Base-by-base conservation (phyloP, 2,329 filamentous ascomycete genomes). In the Rachicladosporium sp. region DNA sequence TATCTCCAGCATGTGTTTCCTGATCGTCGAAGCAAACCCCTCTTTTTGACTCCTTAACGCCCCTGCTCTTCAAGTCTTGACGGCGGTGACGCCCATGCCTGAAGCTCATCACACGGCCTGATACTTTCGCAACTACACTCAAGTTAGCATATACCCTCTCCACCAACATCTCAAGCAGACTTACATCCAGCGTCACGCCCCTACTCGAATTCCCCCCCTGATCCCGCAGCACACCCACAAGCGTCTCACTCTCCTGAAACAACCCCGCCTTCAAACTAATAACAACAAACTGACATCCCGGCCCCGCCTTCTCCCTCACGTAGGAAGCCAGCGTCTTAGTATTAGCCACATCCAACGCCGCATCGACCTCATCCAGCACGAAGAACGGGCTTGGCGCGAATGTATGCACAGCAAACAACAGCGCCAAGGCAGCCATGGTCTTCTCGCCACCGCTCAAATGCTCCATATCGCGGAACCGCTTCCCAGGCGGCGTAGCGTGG, bases 391-490 rank as follows among this genome's bases (percentile, higher is more conserved):
- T 85, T 0, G 91, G 89, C 58, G 95, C 88, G 67, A 89, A 98
- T 43, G 82, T 88, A 67, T 98, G 91, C 41, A 98, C 88, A 13
- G 91, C 91, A 59, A 98, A 98, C 4, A 98, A 73, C 31, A 98
- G 71, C n/a, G 91, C 91, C 31, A 98, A 70, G 10, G 91, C 91
- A 2, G 91, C 91, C 80, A 98, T 98, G 0, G 91, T 98, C 71
- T 98, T 98, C 65, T 98, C 91, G 41, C 91, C 91, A 53, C 91
- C 91, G 1, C 86, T 94, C 7, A 98, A 69, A 59, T 95, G 91
- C 62, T 98, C 91, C 91, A 98, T 98, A 61, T 98, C 93, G 52
- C 91, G 77, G 74, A 98, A 98, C 34, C 91, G 86, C 67, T 98
- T 98, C 46, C 95, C 76, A 1, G 91, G 91, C 12, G 91, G 91